phyloP scores from a whole-genome alignment of 106 monocot species.

The Agapanthus africanus region DNA sequence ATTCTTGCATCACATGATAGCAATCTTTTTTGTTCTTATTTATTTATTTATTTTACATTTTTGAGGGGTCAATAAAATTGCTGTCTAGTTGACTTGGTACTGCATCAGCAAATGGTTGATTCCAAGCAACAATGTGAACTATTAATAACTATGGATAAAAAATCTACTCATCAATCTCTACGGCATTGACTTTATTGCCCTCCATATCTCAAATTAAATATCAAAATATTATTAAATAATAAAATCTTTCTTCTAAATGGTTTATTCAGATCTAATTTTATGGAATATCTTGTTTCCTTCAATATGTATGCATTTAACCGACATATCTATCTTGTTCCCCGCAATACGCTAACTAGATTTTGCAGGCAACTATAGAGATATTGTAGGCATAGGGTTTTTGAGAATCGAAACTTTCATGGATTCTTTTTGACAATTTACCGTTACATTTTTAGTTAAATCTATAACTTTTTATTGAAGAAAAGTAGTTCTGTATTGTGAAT shows the following conservation, averaged over 20 bases:
- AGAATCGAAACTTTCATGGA: background rate
- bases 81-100: background rate
- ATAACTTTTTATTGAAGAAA: background rate
- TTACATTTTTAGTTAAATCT: background rate
- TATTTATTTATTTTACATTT: no score
- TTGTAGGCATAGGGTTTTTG: background rate
- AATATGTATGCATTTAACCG: background rate
- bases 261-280: background rate
- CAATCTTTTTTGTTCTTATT: no score
- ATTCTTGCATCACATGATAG: no score
- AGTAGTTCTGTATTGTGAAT: background rate
- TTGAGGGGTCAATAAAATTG: no score
- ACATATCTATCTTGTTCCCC: no score
- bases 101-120: background rate
- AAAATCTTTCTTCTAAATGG: background rate
- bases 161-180: background rate
- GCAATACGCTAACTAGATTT: no score
- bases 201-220: background rate
- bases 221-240: background rate
- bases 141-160: no score
- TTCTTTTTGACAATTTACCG: background rate
- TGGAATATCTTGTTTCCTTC: no score
- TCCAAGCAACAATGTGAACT: slow-evolving; percentile 2
- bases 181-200: slow-evolving; percentile 4
- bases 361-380: no score